Evolutionary conservation across 176 grass and related monocot species (phyloP), one percentile per base, ranked within the genome.

Genomic region (Oryza meyeriana): DNA sequence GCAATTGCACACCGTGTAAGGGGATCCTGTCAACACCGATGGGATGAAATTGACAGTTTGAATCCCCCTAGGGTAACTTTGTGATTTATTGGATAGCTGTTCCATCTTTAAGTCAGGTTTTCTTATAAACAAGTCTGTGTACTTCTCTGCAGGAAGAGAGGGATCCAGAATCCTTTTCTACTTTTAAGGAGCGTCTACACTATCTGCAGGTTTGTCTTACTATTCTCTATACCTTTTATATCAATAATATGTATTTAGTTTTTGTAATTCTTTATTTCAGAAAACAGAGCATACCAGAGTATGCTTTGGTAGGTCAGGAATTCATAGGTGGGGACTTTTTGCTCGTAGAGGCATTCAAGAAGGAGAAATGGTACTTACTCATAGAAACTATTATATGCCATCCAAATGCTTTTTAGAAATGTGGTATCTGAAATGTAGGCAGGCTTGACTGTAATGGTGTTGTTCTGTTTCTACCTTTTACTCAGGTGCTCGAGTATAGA

Each of bases 261-360:
- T 55, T 42, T 91, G 28, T 85, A 39, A 55, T 64, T 74, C 12
- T 30, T 64, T 75, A 47, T 91, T 89, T 59, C 85, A 98, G 95
- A 84, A 87, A 87, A 98, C 88, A 33, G 96, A 98, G 84, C 87
- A 98, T 81, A 93, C 61, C 74, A 93, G 96, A 91, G 93, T 98
- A 88, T 95, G 90, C 73, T 98, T 94, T 93, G 95, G 95, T 55
- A 93, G 93, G 86, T 98, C 96, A 64, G 96, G 92, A 81, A 98
- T 98, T 91, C 96, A 98, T 88, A 94, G 96, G 65, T 98, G 96
- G 93, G 96, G 96, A 69, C 87, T 98, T 64, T 98, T 98, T 91
- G 90, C 96, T 81, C 86, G 87, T 79, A 88, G 85, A 47, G 79
- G 87, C 64, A 98, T 98, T 85, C 96, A 93, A 93, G 95, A 95